Conservation (phyloP, 192 early-diverging fungal genomes). For the Coemansia sp. region DNA sequence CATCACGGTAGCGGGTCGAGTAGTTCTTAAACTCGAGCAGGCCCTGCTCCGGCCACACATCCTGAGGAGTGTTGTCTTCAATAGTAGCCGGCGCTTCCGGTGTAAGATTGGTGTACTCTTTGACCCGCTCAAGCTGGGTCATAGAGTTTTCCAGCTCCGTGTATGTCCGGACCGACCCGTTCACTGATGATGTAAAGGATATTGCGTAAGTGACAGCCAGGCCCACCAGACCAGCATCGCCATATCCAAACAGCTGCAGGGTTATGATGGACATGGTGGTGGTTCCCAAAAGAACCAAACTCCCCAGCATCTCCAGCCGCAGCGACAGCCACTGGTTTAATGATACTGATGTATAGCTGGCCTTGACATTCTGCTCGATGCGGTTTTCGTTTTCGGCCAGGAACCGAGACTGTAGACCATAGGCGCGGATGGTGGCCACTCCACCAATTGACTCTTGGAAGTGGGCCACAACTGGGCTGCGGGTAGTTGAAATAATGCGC, state of each 20-base stretch:
- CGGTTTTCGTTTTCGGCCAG: background rate
- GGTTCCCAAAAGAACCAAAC: background rate
- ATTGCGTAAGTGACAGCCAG: background rate
- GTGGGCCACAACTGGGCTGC: background rate
- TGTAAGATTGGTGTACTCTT: background rate
- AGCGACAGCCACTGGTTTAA: background rate
- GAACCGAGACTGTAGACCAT: slow-evolving; percentile 3
- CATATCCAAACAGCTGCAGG: background rate
- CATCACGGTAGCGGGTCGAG: slow-evolving; percentile 15
- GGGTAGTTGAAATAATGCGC: background rate
- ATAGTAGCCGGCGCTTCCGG: background rate
- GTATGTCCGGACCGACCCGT: background rate
- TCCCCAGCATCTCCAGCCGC: background rate
- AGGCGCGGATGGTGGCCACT: slow-evolving; percentile 1
- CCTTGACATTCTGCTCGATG: background rate
- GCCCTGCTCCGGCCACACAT: background rate
- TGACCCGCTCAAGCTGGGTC: slow-evolving; percentile 2
- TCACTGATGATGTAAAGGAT: background rate
- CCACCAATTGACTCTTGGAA: slow-evolving; percentile 4
- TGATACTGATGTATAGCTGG: background rate
- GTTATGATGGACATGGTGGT: background rate
- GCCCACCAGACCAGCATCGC: background rate
- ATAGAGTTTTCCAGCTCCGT: background rate
- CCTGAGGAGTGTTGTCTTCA: background rate
- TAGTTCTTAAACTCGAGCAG: slow-evolving; percentile 5